Evolutionary conservation across 352 stramenopile genomes (phyloP).

Genomic region (Peronospora farinosa): DNA sequence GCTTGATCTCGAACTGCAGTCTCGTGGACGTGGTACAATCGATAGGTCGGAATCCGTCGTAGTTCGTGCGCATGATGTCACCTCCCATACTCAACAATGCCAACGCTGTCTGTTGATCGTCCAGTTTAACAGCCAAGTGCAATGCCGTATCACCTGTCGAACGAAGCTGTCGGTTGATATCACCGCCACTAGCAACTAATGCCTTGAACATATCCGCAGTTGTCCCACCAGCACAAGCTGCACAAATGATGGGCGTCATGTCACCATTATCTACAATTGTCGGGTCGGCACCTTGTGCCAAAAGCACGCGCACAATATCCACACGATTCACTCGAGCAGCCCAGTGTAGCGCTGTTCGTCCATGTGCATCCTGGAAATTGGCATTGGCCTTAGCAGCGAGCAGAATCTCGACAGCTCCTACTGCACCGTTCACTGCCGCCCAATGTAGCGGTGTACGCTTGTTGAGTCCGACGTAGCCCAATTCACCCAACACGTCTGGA

Average conservation of each 20-base stretch:
- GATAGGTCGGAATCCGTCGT: slow-evolving; percentile 51
- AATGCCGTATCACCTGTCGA: slow-evolving; percentile 66
- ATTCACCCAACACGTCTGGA: slow-evolving; percentile 67
- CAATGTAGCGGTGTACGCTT: slow-evolving; percentile 76
- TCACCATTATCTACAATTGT: slow-evolving; percentile 69
- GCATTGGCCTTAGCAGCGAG: slow-evolving; percentile 53
- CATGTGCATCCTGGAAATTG: slow-evolving; percentile 60
- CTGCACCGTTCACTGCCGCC: slow-evolving; percentile 65
- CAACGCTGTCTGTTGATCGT: slow-evolving; percentile 65
- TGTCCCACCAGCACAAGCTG: slow-evolving; percentile 60
- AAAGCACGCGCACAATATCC: slow-evolving; percentile 53
- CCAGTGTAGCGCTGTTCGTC: slow-evolving; percentile 70
- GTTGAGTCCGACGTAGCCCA: slow-evolving; percentile 76
- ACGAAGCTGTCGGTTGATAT: slow-evolving; percentile 71
- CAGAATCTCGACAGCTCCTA: slow-evolving; percentile 50
- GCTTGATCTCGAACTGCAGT: slow-evolving; percentile 74
- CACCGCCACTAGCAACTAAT: slow-evolving; percentile 47
- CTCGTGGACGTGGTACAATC: slow-evolving; percentile 74
- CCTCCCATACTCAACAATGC: slow-evolving; percentile 63
- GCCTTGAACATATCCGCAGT: slow-evolving; percentile 67
- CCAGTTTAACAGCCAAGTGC: slow-evolving; percentile 75
- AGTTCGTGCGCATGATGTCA: slow-evolving; percentile 74
- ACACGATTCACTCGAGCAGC: slow-evolving; percentile 66
- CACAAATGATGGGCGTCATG: slow-evolving; percentile 75
- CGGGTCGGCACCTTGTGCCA: slow-evolving; percentile 47